Conservation (phyloP, 2,329 filamentous ascomycete genomes). For the Arthrobotrys sphaeroides region DNA sequence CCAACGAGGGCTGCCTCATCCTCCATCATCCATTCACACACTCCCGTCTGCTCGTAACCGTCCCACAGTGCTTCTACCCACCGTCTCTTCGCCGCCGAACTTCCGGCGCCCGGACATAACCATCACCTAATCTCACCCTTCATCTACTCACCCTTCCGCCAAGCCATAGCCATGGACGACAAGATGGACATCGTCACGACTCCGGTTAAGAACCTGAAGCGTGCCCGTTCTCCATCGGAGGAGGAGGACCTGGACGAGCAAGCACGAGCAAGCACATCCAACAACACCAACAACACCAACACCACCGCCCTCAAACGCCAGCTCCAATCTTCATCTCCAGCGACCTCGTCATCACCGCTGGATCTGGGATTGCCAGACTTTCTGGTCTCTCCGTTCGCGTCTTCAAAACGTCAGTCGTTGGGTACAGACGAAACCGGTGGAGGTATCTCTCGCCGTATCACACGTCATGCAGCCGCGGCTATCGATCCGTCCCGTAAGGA, state of each 20-base stretch:
- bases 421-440: slow-evolving; percentile 7
- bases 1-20: not conserved
- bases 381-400: not conserved
- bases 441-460: slow-evolving; percentile 19
- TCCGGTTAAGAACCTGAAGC: slow-evolving; percentile 34
- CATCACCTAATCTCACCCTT: not conserved
- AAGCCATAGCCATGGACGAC: not conserved
- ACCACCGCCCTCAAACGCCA: not conserved
- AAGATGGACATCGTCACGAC: slow-evolving; percentile 12
- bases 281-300: not conserved
- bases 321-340: not conserved
- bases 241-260: slow-evolving; percentile 5
- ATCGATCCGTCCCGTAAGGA: slow-evolving; percentile 9
- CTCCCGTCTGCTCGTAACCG: no score
- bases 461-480: slow-evolving; percentile 19
- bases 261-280: not conserved
- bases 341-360: slow-evolving; percentile 2
- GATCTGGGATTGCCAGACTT: slow-evolving; percentile 29
- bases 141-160: not conserved
- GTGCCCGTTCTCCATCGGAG: slow-evolving; percentile 30
- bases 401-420: slow-evolving; percentile 14
- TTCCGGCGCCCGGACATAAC: not conserved
- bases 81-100: not conserved
- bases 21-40: not conserved
- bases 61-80: not conserved